These are phyloP conservation scores for Rhizophora apiculata DNA, from an alignment of 345 rosid genomes.

Conservation along the genomic window DNA sequence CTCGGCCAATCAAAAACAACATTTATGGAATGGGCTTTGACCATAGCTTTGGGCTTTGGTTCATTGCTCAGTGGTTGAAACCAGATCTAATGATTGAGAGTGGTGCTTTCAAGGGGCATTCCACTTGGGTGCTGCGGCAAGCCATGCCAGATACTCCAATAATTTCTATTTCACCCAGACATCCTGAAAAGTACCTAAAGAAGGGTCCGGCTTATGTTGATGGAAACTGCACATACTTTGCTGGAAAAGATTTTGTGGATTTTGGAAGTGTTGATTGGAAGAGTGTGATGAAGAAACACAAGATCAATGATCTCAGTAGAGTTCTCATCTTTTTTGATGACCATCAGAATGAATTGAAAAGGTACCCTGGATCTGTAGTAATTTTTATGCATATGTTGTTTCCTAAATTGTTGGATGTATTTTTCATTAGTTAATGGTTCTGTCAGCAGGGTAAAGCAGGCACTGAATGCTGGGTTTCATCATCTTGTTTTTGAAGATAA, in stretches of 20 bases:
- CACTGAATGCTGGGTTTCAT: conserved; percentile 71
- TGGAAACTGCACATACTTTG: conserved; percentile 91
- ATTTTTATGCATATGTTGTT: not conserved
- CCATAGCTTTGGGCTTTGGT: conserved; percentile 99
- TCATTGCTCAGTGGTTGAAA: conserved; percentile 76
- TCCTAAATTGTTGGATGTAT: not conserved
- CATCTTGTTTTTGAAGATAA: conserved; percentile 97
- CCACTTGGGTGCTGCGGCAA: conserved; percentile 98
- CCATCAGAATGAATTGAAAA: conserved; percentile 95
- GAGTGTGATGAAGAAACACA: conserved; percentile 57
- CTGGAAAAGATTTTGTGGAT: conserved; percentile 96
- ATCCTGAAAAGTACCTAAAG: conserved; percentile 82
- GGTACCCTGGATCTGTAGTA: conserved; percentile 36
- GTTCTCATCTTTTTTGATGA: conserved; percentile 90
- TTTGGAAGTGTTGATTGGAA: conserved; percentile 91
- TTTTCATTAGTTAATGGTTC: conserved; percentile 16
- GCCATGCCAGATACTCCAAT: conserved; percentile 90
- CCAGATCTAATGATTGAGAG: conserved; percentile 98
- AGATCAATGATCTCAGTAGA: conserved; percentile 55
- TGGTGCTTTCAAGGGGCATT: conserved; percentile 98
- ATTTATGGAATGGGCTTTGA: conserved; percentile 98
- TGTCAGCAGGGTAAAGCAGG: conserved; percentile 69
- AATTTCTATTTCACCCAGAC: conserved; percentile 79
- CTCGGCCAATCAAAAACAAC: conserved; percentile 91
- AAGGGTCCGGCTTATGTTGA: conserved; percentile 99